Conservation (phyloP, 306 rosid genomes). For the Urtica urens region DNA sequence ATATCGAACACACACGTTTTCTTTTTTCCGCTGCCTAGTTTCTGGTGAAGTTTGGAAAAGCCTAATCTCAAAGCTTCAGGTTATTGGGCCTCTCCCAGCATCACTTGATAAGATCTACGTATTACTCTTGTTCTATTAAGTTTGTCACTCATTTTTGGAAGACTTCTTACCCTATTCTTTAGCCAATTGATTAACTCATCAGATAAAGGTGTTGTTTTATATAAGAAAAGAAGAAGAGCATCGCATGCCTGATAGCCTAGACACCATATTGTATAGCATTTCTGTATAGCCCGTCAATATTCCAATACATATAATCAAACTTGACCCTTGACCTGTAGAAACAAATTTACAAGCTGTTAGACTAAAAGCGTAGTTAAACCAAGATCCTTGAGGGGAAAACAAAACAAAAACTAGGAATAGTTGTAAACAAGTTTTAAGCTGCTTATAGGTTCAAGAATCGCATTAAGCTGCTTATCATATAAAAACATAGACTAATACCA, state of each 20-base stretch:
- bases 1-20: too few species aligned
- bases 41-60: too few species aligned
- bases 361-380: not conserved
- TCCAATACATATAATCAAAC: slow-evolving; percentile 82
- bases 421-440: not conserved
- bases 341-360: slow-evolving; percentile 10
- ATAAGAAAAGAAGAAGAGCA: too few species aligned
- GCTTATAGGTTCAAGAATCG: slow-evolving; percentile 13
- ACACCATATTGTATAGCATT: slow-evolving; percentile 79
- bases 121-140: too few species aligned
- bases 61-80: too few species aligned
- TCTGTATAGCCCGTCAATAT: slow-evolving; percentile 91
- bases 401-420: not conserved
- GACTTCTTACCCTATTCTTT: too few species aligned
- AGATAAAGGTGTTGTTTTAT: too few species aligned
- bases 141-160: too few species aligned
- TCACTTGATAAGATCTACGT: too few species aligned
- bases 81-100: too few species aligned
- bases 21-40: too few species aligned
- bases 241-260: slow-evolving; percentile 77
- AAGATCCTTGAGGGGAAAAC: not conserved
- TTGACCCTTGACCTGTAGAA: slow-evolving; percentile 93
- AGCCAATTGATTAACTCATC: too few species aligned
- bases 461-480: not conserved
- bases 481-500: slow-evolving; percentile 45